Base-by-base conservation (phyloP, 805 yeast species). In the Candida odintsovae region DNA sequence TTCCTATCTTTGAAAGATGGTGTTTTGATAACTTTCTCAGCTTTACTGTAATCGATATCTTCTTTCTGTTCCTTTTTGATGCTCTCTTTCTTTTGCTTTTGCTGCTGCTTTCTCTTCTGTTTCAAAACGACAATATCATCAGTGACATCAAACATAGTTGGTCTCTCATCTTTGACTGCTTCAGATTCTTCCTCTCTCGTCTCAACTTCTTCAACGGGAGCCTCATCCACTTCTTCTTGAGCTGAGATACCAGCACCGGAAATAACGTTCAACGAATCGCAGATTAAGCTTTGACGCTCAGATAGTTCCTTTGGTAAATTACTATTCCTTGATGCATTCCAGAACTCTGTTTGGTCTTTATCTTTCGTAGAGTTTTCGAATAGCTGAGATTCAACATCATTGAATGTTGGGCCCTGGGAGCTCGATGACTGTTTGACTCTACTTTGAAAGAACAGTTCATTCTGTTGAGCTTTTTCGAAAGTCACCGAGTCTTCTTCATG, bases 21-120 rank as follows among this genome's bases (percentile, higher is more conserved):
- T 29, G 40, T 23, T 49, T 59, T 58, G 48, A 78, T 59, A 13
- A 77, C 64, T 46, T 70, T 75, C 26, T 71, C 70, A 15, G 73
- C 70, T 29, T 61, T 68, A 0, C 62, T 54, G 50, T 77, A 79
- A 54, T 80, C 81, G 41, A 78, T 57, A 7, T 63, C 61, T 12
- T 65, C 63, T 13, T 45, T 46, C 15, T 22, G 42, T 38, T 45
- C 50, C 42, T 37, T 36, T 11, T 33, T 29, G 15, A 13, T 7
- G 6, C 36, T 19, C 13, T 21, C 22, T 26, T 16, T n/a, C 9
- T 25, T 50, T 40, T 19, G 50, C 28, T 18, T 47, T n/a, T 19
- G 39, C 8, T 31, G 25, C 4, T 40, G 48, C 8, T 18, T 16
- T 11, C 33, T 35, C 33, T 52, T 55, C 23, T 48, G 49, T 40